These are phyloP conservation scores for Lumnitzera littorea DNA, from an alignment of 345 rosid genomes.

Conservation along the genomic window DNA sequence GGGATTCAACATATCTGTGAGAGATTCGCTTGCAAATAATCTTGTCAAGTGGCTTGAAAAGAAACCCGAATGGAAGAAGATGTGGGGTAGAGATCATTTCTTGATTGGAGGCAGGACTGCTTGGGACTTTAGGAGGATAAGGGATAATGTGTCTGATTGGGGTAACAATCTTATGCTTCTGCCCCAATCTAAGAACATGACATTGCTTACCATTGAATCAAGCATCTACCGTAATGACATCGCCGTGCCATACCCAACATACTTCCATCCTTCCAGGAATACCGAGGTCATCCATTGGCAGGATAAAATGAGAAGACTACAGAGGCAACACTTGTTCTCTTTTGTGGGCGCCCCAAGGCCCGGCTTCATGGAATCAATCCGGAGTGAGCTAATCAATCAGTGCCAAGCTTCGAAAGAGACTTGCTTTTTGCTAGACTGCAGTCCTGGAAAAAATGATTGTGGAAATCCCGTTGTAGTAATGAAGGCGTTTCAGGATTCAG, in stretches of 20 bases:
- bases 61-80: conserved; percentile 40
- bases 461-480: conserved; percentile 34
- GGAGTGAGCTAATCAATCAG: conserved; percentile 34
- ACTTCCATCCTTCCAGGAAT: conserved; percentile 41
- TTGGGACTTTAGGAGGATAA: conserved; percentile 39
- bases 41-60: conserved; percentile 25
- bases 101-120: conserved; percentile 47
- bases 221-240: conserved; percentile 37
- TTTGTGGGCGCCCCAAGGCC: conserved; percentile 51
- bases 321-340: conserved; percentile 31
- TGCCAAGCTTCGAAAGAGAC: conserved; percentile 21
- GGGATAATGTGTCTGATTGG: conserved; percentile 24
- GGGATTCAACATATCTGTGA: conserved; percentile 26
- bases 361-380: conserved; percentile 18
- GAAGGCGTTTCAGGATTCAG: conserved; percentile 28
- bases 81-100: conserved; percentile 57
- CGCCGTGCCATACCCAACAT: conserved; percentile 54
- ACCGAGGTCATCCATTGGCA: conserved; percentile 38
- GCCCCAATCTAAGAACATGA: conserved; percentile 38
- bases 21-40: conserved; percentile 34
- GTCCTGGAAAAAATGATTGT: conserved; percentile 18
- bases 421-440: conserved; percentile 41
- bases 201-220: conserved; percentile 48
- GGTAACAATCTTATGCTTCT: conserved; percentile 40
- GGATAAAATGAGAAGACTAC: conserved; percentile 12